Evolutionary conservation across 1,284 basidiomycete species (phyloP), one percentile per base, ranked within the genome.

Genomic region (Vanrija humicola): DNA sequence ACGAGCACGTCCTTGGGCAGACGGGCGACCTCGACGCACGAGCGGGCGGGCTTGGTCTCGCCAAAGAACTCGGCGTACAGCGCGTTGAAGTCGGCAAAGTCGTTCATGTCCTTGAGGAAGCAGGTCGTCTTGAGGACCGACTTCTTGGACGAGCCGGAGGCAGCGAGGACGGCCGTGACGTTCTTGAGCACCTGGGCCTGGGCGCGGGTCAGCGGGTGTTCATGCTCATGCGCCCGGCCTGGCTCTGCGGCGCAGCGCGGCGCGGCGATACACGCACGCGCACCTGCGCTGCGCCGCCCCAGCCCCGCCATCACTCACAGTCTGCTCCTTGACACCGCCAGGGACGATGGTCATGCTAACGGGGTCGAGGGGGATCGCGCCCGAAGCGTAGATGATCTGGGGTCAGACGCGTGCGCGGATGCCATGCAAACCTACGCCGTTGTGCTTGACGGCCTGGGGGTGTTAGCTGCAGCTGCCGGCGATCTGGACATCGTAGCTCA

Each of bases 91-190:
- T 82, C 80, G 14, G 74, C 85, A 75, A 97, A 97, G 77, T 98
- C 89, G 69, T 88, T 81, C 91, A 98, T 95, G 65, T 83, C 80
- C 75, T 95, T 91, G 70, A 98, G 78, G 80, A 97, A 98, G 46
- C 96, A 89, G 26, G 89, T 92, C 25, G 87, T 89, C 79, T 96
- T 95, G 60, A 88, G 84, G 58, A 95, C 84, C 68, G 88, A 86
- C 48, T 84, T 82, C 38, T 89, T 67, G 61, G 86, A 83, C 16
- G 88, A 86, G 18, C 89, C 90, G 53, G 86, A 85, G 3, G 87
- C 92, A 70, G 89, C 84, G 51, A 98, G 82, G 57, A 98, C 85
- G 16, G 84, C 85, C 60, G 85, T 83, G 71, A 98, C 79, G 79
- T 98, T 98, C 73, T 86, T 84, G 66, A 98, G 80, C 10, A 87